Base-by-base conservation (phyloP, 352 stramenopile species). In the Pythium utonaiense region DNA sequence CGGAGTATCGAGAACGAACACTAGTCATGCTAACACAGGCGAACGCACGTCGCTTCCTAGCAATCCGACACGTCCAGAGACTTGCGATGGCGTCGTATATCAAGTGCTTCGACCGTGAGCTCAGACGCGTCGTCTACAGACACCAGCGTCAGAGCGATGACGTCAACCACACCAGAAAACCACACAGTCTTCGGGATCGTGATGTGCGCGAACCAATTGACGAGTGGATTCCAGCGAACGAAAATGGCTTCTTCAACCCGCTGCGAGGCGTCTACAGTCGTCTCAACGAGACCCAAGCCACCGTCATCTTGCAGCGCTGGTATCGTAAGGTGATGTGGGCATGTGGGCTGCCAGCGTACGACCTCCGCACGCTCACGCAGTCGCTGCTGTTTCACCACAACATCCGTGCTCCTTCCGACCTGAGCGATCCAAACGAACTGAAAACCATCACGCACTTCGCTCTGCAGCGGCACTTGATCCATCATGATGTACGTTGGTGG, bases 251-350 rank as follows among this genome's bases (percentile, higher is more conserved):
- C 47, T 75, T 80, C 49, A 89, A 91, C 36, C 68, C 70, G 14
- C 53, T 54, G 12, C 74, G 76, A 9, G 81, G 76, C 4, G 22
- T 60, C 2, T 73, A 60, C 49, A 91, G 76, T 34, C 57, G 31
- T 14, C 66, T 83, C 45, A 77, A 88, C 40, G 52, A 75, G 21
- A 12, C 38, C 1, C 36, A 57, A 42, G 78, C 82, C 7, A 66
- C 70, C 17, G 51, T 49, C 10, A 22, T 28, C 4, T 59, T 89
- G n/a, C 79, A 89, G 52, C 64, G 64, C 53, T 83, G 77, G 78
- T 88, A 81, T 57, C 76, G 82, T 34, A 47, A 47, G 2, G 63
- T 68, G 21, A 83, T 81, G 71, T 87, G 71, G 78, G 55, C 72
- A 7, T 40, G 38, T n/a, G 76, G 70, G 0, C 67, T 89, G 13